Percentiles rank a stretch among this genome's conserved stretches.
These are phyloP conservation scores for Penicillium psychrosexuale DNA, from an alignment of 2,329 filamentous ascomycete species.

Conservation along the genomic window DNA sequence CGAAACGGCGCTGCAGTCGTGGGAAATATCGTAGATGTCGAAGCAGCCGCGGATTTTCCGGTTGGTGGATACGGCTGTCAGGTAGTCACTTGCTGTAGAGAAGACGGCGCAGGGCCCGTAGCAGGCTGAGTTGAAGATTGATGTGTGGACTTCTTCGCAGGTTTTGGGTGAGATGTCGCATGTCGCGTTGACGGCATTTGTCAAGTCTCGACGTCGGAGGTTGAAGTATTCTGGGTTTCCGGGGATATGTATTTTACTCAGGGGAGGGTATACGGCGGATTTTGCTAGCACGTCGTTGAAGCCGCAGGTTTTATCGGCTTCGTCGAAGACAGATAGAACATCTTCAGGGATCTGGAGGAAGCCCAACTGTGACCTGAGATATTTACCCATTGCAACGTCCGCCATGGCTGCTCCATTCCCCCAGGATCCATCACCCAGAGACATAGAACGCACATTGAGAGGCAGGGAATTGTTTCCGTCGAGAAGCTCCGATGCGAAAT, in stretches of 20 bases:
- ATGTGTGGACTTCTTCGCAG: slow-evolving; percentile 22
- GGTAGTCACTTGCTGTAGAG: slow-evolving; percentile 34
- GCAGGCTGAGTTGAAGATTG: slow-evolving; percentile 36
- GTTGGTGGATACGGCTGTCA: slow-evolving; percentile 17
- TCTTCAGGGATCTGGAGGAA: slow-evolving; percentile 28
- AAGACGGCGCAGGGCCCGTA: slow-evolving; percentile 37
- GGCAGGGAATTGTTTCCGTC: slow-evolving; percentile 25
- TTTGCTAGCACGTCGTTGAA: slow-evolving; percentile 31
- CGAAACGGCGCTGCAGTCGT: slow-evolving; percentile 30
- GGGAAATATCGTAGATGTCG: slow-evolving; percentile 35
- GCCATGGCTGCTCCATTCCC: slow-evolving; percentile 38
- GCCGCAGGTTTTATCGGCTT: slow-evolving; percentile 33
- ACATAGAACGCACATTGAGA: slow-evolving; percentile 35
- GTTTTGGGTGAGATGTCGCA: slow-evolving; percentile 29
- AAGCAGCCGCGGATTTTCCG: slow-evolving; percentile 24
- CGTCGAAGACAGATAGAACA: slow-evolving; percentile 28
- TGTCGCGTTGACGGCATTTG: slow-evolving; percentile 13
- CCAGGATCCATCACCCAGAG: slow-evolving; percentile 37
- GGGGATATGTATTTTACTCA: slow-evolving; percentile 30
- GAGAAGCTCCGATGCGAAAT: slow-evolving; percentile 34
- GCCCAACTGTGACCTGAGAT: slow-evolving; percentile 25
- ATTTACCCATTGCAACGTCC: slow-evolving; percentile 28
- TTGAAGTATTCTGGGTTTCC: slow-evolving; percentile 33
- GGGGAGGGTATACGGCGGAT: slow-evolving; percentile 30
- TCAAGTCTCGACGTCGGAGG: slow-evolving; percentile 18